Conservation (phyloP, 2,329 filamentous ascomycete genomes). For the Metarhizium anisopliae region DNA sequence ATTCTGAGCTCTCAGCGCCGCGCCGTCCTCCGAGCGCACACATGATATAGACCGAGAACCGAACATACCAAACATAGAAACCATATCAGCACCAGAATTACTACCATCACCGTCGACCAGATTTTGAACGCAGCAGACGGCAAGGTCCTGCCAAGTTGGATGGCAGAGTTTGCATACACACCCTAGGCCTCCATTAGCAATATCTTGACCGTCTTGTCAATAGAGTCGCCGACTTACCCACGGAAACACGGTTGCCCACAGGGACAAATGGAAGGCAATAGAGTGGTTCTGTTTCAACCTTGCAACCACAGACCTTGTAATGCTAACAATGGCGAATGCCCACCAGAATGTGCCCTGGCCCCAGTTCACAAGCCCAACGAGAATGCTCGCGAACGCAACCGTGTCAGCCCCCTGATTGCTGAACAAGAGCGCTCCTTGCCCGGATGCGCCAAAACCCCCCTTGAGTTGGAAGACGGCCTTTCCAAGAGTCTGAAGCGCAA, state of each 20-base stretch:
- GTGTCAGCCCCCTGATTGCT: conserved; percentile 20
- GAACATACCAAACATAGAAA: background rate
- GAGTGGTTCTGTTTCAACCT: conserved; percentile 7
- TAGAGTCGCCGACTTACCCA: conserved; percentile 17
- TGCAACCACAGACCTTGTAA: conserved; percentile 13
- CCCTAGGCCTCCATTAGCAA: conserved; percentile 15
- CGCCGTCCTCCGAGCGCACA: too few species aligned
- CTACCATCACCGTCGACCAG: conserved; percentile 25
- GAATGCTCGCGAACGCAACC: conserved; percentile 8
- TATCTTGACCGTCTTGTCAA: too few species aligned
- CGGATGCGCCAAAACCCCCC: background rate
- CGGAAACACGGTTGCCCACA: conserved; percentile 28
- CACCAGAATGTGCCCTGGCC: conserved; percentile 33
- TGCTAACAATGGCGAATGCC: conserved; percentile 26
- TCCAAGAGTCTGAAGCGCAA: conserved; percentile 10
- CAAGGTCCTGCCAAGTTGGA: conserved; percentile 27
- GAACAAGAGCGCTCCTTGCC: conserved; percentile 10
- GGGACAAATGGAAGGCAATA: conserved; percentile 15
- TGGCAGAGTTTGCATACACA: conserved; percentile 28
- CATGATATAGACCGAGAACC: background rate
- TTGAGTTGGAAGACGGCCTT: background rate
- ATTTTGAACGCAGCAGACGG: conserved; percentile 28
- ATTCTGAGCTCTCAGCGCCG: conserved; percentile 48
- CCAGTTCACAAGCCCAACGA: conserved; percentile 17
- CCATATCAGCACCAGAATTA: conserved; percentile 26